These are phyloP conservation scores for Apiospora koreana DNA, from an alignment of 2,329 filamentous ascomycete species.

Conservation along the genomic window DNA sequence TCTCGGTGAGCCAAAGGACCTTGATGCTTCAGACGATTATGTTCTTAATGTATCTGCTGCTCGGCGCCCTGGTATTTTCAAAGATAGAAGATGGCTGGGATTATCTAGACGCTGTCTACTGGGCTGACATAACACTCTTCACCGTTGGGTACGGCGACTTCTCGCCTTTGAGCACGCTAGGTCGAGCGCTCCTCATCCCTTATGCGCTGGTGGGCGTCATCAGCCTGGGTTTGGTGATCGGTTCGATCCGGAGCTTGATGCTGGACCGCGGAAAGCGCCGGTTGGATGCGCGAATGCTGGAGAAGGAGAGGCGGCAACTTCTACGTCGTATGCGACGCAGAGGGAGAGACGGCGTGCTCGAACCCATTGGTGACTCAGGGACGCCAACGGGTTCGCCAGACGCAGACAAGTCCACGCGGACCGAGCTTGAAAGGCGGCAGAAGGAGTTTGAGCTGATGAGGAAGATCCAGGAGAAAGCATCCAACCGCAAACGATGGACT, in stretches of 20 bases:
- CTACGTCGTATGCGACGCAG: slow-evolving; percentile 47
- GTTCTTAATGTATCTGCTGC: slow-evolving; percentile 77
- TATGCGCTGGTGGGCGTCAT: slow-evolving; percentile 84
- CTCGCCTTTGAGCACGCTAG: slow-evolving; percentile 50
- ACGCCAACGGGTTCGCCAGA: not conserved
- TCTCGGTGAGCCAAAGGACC: slow-evolving; percentile 81
- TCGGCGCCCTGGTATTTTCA: slow-evolving; percentile 76
- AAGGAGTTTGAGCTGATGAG: slow-evolving; percentile 81
- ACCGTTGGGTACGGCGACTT: slow-evolving; percentile 66
- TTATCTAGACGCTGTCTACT: slow-evolving; percentile 78
- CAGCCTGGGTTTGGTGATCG: slow-evolving; percentile 78
- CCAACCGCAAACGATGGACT: slow-evolving; percentile 70
- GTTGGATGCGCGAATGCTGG: slow-evolving; percentile 58
- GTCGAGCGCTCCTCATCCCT: slow-evolving; percentile 74
- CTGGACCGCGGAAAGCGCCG: slow-evolving; percentile 58
- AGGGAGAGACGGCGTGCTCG: slow-evolving; percentile 49
- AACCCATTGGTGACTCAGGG: slow-evolving; percentile 42
- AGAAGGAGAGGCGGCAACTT: slow-evolving; percentile 55
- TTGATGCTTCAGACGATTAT: slow-evolving; percentile 89
- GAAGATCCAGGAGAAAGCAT: slow-evolving; percentile 68
- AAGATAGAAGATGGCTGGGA: slow-evolving; percentile 67
- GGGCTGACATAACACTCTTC: slow-evolving; percentile 72
- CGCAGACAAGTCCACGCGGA: slow-evolving; percentile 18
- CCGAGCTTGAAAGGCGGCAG: slow-evolving; percentile 62
- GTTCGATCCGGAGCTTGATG: slow-evolving; percentile 70